Evolutionary conservation across 805 yeast species (phyloP).

Genomic region (Pichia thaimueangensis): DNA sequence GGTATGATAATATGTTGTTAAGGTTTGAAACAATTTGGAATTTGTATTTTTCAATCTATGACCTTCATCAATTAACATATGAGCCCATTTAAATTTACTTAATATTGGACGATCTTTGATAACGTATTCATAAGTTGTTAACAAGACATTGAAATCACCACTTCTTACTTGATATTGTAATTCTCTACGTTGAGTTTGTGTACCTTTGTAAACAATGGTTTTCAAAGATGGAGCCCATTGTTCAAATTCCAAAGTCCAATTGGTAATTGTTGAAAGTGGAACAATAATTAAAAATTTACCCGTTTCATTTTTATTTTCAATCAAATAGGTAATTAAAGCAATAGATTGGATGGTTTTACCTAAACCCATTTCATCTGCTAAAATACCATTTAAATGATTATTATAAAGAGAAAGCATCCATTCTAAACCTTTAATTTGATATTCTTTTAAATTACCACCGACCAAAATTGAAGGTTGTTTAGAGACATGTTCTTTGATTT

Average conservation of each 20-base stretch:
- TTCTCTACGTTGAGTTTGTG: conserved; percentile 63
- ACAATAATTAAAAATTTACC: conserved; percentile 77
- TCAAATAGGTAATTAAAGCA: conserved; percentile 63
- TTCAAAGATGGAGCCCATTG: conserved; percentile 82
- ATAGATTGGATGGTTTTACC: conserved; percentile 74
- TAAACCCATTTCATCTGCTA: conserved; percentile 65
- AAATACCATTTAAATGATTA: conserved; percentile 55
- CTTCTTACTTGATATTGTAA: conserved; percentile 57
- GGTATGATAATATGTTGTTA: conserved; percentile 65
- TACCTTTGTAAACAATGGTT: conserved; percentile 70
- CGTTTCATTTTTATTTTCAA: conserved; percentile 56
- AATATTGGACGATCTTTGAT: conserved; percentile 70
- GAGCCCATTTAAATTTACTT: conserved; percentile 67
- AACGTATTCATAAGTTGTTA: conserved; percentile 79
- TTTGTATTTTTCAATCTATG: conserved; percentile 80
- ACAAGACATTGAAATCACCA: conserved; percentile 68
- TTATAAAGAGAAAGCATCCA: conserved; percentile 64
- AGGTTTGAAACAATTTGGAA: conserved; percentile 66
- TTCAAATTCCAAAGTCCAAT: conserved; percentile 81
- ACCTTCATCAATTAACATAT: conserved; percentile 89
- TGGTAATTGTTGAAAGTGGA: conserved; percentile 76
- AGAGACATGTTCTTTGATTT: conserved; percentile 56
- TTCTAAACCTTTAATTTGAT: conserved; percentile 58
- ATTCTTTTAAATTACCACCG: conserved; percentile 76
- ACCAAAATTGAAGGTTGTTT: conserved; percentile 65